These are phyloP conservation scores for Apiospora rasikravindrae DNA, from an alignment of 2,329 filamentous ascomycete species.

Conservation along the genomic window DNA sequence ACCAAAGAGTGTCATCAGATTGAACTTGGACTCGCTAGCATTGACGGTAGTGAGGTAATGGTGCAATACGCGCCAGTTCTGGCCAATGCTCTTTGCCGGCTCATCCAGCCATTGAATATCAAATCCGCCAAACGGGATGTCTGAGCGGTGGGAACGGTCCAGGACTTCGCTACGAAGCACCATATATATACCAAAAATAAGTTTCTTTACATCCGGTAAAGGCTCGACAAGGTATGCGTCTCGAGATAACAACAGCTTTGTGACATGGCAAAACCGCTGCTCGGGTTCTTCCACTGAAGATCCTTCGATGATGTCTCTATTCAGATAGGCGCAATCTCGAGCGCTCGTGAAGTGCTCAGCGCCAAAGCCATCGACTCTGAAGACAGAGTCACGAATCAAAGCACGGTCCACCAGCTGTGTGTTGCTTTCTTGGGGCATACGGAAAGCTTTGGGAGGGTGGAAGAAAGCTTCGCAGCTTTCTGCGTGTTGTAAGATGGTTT, in stretches of 20 bases:
- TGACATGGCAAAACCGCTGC: not conserved
- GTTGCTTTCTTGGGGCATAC: conserved; percentile 16
- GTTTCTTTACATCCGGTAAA: not conserved
- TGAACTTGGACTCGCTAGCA: conserved; percentile 31
- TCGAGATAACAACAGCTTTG: not conserved
- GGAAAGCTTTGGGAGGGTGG: conserved; percentile 25
- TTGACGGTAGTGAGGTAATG: conserved; percentile 24
- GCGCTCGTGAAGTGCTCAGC: conserved; percentile 40
- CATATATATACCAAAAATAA: no score
- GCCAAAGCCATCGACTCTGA: conserved; percentile 39
- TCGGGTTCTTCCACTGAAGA: not conserved
- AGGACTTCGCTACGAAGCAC: no score
- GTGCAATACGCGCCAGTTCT: conserved; percentile 33
- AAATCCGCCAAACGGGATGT: not conserved
- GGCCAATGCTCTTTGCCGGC: conserved; percentile 26
- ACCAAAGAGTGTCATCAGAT: conserved; percentile 36
- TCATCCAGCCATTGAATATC: conserved; percentile 14
- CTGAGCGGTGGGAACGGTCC: no score
- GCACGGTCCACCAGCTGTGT: conserved; percentile 24
- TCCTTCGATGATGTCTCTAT: conserved; percentile 32
- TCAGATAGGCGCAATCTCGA: conserved; percentile 39
- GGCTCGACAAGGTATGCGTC: conserved; percentile 6
- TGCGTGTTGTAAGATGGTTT: conserved; percentile 42
- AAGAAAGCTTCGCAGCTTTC: conserved; percentile 36
- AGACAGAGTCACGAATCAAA: conserved; percentile 27